Conservation (phyloP, 169 alveolate species). For the Amoebophrya sp. region DNA sequence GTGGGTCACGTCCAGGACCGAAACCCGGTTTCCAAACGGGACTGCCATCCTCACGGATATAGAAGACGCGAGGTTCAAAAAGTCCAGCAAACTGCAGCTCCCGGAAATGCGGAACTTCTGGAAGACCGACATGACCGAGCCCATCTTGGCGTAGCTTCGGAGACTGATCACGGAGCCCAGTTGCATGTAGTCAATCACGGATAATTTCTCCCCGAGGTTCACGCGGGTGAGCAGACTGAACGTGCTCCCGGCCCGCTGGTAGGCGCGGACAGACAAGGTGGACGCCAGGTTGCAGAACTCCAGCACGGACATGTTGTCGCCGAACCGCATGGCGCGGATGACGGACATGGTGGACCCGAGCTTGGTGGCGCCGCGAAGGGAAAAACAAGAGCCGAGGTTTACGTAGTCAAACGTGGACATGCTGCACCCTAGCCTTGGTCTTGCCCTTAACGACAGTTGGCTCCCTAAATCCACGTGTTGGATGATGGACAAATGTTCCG, state of each 20-base stretch:
- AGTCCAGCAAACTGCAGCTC: not conserved
- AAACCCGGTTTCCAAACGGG: not conserved
- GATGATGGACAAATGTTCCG: not conserved
- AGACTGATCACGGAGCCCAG: not conserved
- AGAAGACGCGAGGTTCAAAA: not conserved
- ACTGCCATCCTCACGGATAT: not conserved
- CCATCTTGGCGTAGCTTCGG: not conserved
- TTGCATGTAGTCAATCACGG: not conserved
- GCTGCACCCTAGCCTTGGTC: not conserved
- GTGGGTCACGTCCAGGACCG: not conserved
- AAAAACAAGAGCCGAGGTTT: not conserved
- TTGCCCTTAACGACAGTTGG: not conserved
- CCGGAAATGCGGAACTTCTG: not conserved
- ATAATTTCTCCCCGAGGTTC: not conserved
- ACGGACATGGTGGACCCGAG: slow-evolving; percentile 15
- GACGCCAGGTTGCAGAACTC: not conserved
- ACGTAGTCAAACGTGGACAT: not conserved
- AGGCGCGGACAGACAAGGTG: not conserved
- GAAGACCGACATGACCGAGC: not conserved
- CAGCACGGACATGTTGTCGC: slow-evolving; percentile 20
- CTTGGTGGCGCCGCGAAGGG: not conserved
- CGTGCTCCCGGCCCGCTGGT: not conserved
- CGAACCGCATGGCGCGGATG: not conserved
- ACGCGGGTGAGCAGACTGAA: not conserved
- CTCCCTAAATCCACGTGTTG: slow-evolving; percentile 3